Percentiles rank a stretch among this genome's conserved stretches.
Conservation (phyloP, 2,329 filamentous ascomycete genomes). For the Bipolaris victoriae region DNA sequence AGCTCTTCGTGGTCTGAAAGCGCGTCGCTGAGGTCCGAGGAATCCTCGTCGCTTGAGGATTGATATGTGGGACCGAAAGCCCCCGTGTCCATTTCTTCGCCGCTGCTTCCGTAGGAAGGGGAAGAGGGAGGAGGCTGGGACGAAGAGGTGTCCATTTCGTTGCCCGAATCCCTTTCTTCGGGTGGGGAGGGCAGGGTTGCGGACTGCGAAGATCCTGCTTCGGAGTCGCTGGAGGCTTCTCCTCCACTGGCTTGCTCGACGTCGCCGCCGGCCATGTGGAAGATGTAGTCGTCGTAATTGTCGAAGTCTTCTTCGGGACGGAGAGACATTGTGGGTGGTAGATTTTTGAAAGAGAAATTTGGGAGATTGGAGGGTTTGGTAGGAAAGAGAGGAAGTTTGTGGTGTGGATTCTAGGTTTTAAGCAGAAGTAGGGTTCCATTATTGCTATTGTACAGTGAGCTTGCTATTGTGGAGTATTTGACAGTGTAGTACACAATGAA, state of each 20-base stretch:
- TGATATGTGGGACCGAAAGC: no score
- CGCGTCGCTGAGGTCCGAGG: no score
- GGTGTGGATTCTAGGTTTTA: not conserved
- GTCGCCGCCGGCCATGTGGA: not conserved
- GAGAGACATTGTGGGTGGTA: no score
- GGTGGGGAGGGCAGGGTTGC: no score
- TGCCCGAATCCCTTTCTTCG: not conserved
- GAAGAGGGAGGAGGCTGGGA: no score
- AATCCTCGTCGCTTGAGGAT: no score
- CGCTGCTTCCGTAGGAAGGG: no score
- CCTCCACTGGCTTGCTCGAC: not conserved
- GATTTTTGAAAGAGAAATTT: not conserved
- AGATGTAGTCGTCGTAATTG: not conserved
- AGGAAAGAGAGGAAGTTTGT: not conserved
- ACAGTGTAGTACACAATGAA: not conserved
- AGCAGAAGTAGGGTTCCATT: not conserved
- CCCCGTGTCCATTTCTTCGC: no score
- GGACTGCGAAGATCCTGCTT: no score
- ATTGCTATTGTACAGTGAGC: not conserved
- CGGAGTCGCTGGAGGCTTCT: not conserved
- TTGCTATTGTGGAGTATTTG: not conserved
- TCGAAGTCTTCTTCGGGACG: not conserved
- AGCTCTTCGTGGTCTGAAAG: no score
- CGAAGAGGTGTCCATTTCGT: no score
- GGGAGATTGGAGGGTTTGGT: not conserved